Percentiles rank a stretch among this genome's conserved stretches.
These are phyloP conservation scores for Antrodiella citrinella DNA, from an alignment of 768 basidiomycete species.

Conservation along the genomic window DNA sequence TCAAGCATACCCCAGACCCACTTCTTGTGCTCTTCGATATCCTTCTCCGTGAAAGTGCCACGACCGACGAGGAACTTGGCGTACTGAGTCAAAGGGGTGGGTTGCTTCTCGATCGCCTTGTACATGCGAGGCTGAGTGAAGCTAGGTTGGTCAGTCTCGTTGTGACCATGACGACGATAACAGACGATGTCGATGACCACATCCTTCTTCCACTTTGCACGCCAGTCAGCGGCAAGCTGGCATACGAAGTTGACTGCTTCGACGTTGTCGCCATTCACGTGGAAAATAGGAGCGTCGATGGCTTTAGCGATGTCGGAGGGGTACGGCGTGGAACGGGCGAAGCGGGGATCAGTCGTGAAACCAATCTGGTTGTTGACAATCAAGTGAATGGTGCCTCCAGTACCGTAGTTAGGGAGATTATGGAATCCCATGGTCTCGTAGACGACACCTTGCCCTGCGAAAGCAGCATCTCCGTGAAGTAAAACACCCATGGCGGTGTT, in stretches of 20 bases:
- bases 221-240: constrained; percentile 95
- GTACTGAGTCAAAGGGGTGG: constrained; percentile 87
- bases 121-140: constrained; percentile 99
- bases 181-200: constrained; percentile 98
- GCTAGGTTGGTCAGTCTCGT: constrained; percentile 97
- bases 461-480: constrained; percentile 96
- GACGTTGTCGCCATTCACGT: constrained; percentile 97
- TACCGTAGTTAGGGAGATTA: constrained; percentile 90
- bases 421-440: constrained; percentile 99
- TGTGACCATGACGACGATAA: constrained; percentile 98
- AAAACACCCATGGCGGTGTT: constrained; percentile 90
- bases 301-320: constrained; percentile 97
- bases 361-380: constrained; percentile 99
- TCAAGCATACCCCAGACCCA: constrained; percentile 99
- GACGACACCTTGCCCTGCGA: constrained; percentile 96
- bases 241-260: constrained; percentile 99
- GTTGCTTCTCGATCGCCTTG: constrained; percentile 90
- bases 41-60: constrained; percentile 90
- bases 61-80: constrained; percentile 85
- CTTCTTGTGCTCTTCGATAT: constrained; percentile 96
- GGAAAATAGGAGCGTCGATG: constrained; percentile 98
- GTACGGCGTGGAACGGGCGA: constrained; percentile 96
- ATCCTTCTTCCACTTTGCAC: constrained; percentile 98
- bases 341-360: constrained; percentile 97
- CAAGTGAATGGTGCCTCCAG: constrained; percentile 95